A percentile compares a stretch with the other conserved stretches of the same genome.
Evolutionary conservation across 305 asterid genomes (phyloP).

Genomic region (Fraxinus platypoda): DNA sequence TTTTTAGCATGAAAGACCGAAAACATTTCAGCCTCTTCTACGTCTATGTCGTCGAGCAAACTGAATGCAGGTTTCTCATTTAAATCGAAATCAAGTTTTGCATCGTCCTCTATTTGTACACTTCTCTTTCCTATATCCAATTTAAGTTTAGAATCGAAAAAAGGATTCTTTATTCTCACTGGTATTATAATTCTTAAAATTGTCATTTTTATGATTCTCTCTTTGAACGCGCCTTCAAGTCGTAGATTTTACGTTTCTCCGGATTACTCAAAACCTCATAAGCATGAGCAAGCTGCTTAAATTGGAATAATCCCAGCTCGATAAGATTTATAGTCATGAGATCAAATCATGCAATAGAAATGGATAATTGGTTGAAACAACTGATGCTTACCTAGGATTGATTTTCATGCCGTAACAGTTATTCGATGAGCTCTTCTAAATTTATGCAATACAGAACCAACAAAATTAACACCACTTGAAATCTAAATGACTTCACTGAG

Average conservation of each 20-base stretch:
- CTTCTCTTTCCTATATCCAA: too few species aligned
- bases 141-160: too few species aligned
- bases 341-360: neutral
- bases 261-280: slow-evolving; percentile 89
- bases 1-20: too few species aligned
- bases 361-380: neutral
- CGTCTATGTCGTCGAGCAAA: too few species aligned
- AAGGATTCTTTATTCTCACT: too few species aligned
- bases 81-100: too few species aligned
- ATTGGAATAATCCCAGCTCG: slow-evolving; percentile 30
- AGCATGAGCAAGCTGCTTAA: slow-evolving; percentile 91
- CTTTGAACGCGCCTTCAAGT: slow-evolving; percentile 90
- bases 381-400: neutral
- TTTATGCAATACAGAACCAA: neutral
- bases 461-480: neutral
- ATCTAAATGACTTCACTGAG: neutral
- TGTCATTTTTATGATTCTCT: too few species aligned
- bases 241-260: slow-evolving; percentile 84
- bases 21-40: too few species aligned
- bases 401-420: neutral
- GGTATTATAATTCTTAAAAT: too few species aligned
- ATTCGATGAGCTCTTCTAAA: neutral
- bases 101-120: too few species aligned
- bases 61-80: too few species aligned
- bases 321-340: too few species aligned